Percentiles rank a stretch among this genome's conserved stretches.
These are phyloP conservation scores for Maudiozyma turicensis DNA, from an alignment of 805 yeast genomes.

Conservation along the genomic window DNA sequence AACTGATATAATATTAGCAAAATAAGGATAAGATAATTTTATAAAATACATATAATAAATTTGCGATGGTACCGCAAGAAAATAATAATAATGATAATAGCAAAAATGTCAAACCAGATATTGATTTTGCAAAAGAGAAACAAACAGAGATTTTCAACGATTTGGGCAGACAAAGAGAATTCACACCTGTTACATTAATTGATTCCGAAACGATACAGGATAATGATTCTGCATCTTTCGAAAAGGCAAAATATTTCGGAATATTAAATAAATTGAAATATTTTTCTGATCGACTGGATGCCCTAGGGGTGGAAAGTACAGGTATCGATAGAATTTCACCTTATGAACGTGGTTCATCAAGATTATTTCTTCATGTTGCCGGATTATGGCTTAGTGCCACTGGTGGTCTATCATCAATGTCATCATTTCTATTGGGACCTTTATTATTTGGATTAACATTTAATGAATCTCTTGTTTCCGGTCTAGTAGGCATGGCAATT, in stretches of 20 bases:
- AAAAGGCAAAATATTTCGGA: not conserved
- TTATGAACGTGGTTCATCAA: constrained; percentile 44
- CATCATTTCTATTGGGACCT: constrained; percentile 71
- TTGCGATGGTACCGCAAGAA: too few relatives aligned
- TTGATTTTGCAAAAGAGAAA: too few relatives aligned
- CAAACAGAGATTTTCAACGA: too few relatives aligned
- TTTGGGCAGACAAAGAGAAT: too few relatives aligned
- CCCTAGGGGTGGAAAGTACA: constrained; percentile 59
- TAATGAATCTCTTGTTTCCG: constrained; percentile 50
- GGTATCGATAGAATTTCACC: constrained; percentile 74
- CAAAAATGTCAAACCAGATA: too few relatives aligned
- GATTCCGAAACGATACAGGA: too few relatives aligned
- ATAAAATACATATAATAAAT: too few relatives aligned
- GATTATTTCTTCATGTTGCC: constrained; percentile 38
- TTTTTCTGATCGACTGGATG: constrained; percentile 41
- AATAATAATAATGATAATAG: too few relatives aligned
- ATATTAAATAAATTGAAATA: not conserved
- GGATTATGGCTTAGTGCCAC: constrained; percentile 82
- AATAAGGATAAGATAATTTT: too few relatives aligned
- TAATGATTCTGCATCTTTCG: too few relatives aligned
- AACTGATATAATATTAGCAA: too few relatives aligned
- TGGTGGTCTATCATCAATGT: constrained; percentile 85
- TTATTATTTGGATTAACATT: constrained; percentile 60
- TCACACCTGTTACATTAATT: too few relatives aligned
- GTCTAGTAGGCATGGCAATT: constrained; percentile 50